Conservation (phyloP, 2,329 filamentous ascomycete species). For the Neophaeococcomyces aloes region DNA sequence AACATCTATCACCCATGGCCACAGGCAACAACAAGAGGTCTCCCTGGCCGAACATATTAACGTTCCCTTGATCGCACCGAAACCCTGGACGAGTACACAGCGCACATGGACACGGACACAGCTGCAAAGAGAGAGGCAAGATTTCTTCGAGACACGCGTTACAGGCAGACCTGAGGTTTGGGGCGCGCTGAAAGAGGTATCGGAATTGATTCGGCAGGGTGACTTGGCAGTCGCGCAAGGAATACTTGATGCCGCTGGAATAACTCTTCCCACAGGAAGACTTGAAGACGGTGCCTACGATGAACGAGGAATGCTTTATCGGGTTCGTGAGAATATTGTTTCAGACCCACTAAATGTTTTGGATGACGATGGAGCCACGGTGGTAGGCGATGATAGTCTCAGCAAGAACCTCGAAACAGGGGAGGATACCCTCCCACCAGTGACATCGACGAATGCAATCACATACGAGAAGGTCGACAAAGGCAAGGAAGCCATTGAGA, state of each 20-base stretch:
- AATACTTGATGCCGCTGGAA: conserved; percentile 66
- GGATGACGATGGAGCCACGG: conserved; percentile 29
- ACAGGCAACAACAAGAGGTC: conserved; percentile 14
- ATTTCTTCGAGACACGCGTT: conserved; percentile 86
- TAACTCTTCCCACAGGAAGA: conserved; percentile 64
- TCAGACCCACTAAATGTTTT: conserved; percentile 53
- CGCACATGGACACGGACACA: conserved; percentile 59
- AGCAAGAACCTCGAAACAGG: conserved; percentile 15
- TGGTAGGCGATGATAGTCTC: conserved; percentile 22
- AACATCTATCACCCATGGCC: conserved; percentile 4
- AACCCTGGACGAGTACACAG: conserved; percentile 51
- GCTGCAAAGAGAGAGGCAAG: conserved; percentile 60
- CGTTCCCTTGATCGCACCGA: conserved; percentile 54
- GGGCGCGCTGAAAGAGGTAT: conserved; percentile 59
- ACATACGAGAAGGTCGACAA: conserved; percentile 40
- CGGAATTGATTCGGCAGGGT: conserved; percentile 56
- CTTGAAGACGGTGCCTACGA: conserved; percentile 64
- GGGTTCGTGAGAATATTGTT: conserved; percentile 57
- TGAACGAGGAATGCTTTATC: conserved; percentile 57
- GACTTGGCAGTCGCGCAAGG: conserved; percentile 62
- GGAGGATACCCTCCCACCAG: conserved; percentile 3
- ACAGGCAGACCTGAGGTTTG: conserved; percentile 69
- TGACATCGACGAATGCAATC: conserved; percentile 11
- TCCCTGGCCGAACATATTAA: conserved; percentile 53
- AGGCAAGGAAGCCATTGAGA: conserved; percentile 45